These are phyloP conservation scores for Gossypium longicalyx DNA, from an alignment of 345 rosid genomes.

Conservation along the genomic window DNA sequence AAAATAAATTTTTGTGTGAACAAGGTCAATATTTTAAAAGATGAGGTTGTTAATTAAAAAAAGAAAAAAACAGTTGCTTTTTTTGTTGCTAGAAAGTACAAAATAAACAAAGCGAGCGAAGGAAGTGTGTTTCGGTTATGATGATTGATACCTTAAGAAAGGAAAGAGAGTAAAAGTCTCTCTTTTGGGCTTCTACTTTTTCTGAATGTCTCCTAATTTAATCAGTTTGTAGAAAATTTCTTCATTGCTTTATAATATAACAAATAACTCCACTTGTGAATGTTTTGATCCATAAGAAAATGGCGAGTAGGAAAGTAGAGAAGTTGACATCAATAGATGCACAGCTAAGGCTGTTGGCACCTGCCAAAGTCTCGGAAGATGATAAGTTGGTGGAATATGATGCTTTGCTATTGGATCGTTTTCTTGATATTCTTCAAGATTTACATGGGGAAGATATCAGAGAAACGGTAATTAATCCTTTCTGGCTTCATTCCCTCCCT, in stretches of 20 bases:
- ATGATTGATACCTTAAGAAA: background rate
- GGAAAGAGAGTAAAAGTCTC: background rate
- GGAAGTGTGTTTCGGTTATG: background rate
- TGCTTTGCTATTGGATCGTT: conserved; percentile 86
- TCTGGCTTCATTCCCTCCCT: background rate
- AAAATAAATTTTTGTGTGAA: too few species aligned
- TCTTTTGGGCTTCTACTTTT: background rate
- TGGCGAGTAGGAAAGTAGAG: conserved; percentile 63
- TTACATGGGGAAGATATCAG: conserved; percentile 83
- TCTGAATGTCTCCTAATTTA: conserved; percentile 10
- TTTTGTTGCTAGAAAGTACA: background rate
- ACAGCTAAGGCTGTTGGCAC: conserved; percentile 82
- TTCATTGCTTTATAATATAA: background rate
- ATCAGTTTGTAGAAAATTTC: too few species aligned
- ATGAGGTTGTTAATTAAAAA: too few species aligned
- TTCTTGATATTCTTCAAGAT: conserved; percentile 90
- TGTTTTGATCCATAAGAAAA: conserved; percentile 6
- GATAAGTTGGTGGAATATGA: conserved; percentile 94
- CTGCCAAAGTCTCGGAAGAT: conserved; percentile 86
- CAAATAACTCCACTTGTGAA: background rate
- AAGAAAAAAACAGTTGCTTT: background rate
- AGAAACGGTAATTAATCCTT: conserved; percentile 52
- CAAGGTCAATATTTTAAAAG: too few species aligned
- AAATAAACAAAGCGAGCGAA: background rate
- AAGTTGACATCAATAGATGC: conserved; percentile 93